These are phyloP conservation scores for Rhododendron henanense DNA, from an alignment of 148 eudicot species.

Conservation along the genomic window DNA sequence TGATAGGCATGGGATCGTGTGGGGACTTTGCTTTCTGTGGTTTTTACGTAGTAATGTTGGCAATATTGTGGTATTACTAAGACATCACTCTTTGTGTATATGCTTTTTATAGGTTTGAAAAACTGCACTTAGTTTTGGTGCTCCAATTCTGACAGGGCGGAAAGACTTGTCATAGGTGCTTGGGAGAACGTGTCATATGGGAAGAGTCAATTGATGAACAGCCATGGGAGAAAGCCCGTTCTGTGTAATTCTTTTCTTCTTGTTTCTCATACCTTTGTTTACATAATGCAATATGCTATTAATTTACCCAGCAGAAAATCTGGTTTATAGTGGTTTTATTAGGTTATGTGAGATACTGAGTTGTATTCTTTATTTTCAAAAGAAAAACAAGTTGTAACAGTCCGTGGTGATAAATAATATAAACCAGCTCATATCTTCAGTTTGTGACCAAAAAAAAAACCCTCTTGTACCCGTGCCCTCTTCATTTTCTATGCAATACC, in stretches of 20 bases:
- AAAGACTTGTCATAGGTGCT: constrained; percentile 66
- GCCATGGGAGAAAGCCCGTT: constrained; percentile 98
- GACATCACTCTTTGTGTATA: neutral
- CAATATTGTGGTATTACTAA: neutral
- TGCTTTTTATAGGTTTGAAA: neutral
- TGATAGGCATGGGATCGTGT: neutral
- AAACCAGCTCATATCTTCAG: neutral
- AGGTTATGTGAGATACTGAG: neutral
- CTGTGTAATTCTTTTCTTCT: constrained; percentile 38
- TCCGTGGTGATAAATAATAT: neutral
- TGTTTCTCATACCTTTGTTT: neutral
- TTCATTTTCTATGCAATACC: neutral
- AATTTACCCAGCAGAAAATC: neutral
- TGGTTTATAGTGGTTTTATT: neutral
- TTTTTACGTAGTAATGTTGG: neutral
- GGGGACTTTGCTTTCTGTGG: neutral
- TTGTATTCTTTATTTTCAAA: neutral
- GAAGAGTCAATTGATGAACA: constrained; percentile 87
- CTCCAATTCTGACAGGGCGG: constrained; percentile 54
- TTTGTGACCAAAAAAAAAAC: neutral
- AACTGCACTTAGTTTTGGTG: neutral
- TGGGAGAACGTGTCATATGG: constrained; percentile 95
- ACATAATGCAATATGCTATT: neutral
- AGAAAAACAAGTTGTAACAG: neutral
- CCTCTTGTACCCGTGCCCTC: neutral